A percentile compares a stretch with the other conserved stretches of the same genome.
Evolutionary conservation across 148 eudicot genomes (phyloP).

Genomic region (Nepenthes mirabilis): DNA sequence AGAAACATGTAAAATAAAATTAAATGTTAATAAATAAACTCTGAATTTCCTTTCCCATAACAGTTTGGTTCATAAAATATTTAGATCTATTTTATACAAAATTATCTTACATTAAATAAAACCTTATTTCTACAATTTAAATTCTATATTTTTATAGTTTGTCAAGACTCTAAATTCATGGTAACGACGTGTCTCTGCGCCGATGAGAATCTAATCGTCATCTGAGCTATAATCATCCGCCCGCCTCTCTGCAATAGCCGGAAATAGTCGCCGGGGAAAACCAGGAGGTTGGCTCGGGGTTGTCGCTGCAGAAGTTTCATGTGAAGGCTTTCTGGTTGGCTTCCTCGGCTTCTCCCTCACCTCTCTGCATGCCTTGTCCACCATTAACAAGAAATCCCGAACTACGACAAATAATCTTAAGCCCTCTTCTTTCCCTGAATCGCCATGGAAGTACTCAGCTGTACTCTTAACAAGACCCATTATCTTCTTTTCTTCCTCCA

Average conservation of each 20-base stretch:
- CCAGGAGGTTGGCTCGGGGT: constrained; percentile 12
- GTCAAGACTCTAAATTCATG: not conserved
- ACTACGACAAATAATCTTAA: constrained; percentile 53
- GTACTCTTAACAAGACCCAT: constrained; percentile 51
- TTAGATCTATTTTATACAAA: no score
- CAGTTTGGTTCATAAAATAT: no score
- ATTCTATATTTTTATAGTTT: no score
- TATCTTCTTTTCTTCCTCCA: constrained; percentile 73
- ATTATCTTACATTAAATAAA: no score
- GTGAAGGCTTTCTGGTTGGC: constrained; percentile 18
- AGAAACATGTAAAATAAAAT: no score
- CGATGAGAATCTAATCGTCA: constrained; percentile 13
- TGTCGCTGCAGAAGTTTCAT: constrained; percentile 20
- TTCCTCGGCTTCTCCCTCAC: constrained; percentile 40
- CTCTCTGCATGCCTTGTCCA: constrained; percentile 62
- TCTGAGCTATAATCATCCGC: constrained; percentile 34
- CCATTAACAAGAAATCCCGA: constrained; percentile 54
- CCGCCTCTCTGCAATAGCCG: constrained; percentile 30
- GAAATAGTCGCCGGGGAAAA: constrained; percentile 32
- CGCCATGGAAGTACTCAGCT: constrained; percentile 74
- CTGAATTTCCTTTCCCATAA: no score
- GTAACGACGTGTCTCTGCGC: not conserved
- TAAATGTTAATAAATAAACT: no score
- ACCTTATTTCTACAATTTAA: no score
- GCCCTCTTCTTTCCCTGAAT: constrained; percentile 66